Percentiles rank a stretch among this genome's conserved stretches.
Evolutionary conservation across 2,329 filamentous ascomycete genomes (phyloP).

Genomic region (Trichophyton equinum): DNA sequence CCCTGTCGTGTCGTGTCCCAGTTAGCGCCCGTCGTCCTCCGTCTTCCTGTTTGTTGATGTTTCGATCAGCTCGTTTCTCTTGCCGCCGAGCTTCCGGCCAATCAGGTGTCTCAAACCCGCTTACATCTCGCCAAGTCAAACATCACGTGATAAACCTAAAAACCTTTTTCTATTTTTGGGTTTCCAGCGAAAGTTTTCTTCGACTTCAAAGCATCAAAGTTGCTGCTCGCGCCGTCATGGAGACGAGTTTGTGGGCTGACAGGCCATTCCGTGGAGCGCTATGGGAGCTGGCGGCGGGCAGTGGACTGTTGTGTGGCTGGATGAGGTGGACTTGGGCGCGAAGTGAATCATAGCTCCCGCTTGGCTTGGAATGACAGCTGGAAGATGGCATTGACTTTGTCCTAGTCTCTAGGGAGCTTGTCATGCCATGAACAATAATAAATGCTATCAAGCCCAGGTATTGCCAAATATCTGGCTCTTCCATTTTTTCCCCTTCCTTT

Average conservation of each 20-base stretch:
- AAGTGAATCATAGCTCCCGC: conserved; percentile 3
- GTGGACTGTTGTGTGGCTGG: neutral
- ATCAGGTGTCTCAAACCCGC: neutral
- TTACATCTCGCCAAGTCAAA: neutral
- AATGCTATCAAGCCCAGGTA: neutral
- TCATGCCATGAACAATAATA: neutral
- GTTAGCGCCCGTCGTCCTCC: neutral
- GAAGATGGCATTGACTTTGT: neutral
- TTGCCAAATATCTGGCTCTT: neutral
- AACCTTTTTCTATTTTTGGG: neutral
- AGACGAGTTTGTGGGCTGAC: neutral
- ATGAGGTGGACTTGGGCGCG: neutral
- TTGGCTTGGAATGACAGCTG: neutral
- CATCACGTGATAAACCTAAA: neutral
- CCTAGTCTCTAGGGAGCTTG: neutral
- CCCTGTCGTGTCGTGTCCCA: neutral
- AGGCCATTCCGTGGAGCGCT: neutral
- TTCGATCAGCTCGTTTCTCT: neutral
- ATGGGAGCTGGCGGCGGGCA: neutral
- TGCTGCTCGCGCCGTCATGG: neutral
- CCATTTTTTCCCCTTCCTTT: neutral
- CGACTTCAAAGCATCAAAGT: neutral
- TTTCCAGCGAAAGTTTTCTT: neutral
- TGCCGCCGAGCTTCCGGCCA: neutral
- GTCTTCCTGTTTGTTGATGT: neutral